A percentile compares a stretch with the other conserved stretches of the same genome.
Evolutionary conservation across 257 asterid species (phyloP).

Genomic region (Lycium barbarum): DNA sequence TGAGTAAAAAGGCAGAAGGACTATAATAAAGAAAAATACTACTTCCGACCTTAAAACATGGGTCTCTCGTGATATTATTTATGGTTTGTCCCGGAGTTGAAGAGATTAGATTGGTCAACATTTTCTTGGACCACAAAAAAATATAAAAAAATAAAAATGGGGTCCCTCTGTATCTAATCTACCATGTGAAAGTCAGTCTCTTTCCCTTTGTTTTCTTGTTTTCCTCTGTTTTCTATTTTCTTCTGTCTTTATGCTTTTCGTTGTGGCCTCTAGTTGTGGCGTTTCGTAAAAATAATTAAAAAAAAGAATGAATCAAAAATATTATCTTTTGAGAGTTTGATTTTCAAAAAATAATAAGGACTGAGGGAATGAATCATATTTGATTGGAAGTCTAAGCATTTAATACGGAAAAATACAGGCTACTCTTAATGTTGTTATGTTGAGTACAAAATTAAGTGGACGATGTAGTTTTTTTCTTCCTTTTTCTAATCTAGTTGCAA

Average conservation of each 20-base stretch:
- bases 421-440: no score
- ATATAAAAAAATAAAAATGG: not conserved
- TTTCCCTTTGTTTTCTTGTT: slow-evolving; percentile 21
- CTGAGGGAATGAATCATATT: no score
- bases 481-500: no score
- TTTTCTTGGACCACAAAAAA: slow-evolving; percentile 10
- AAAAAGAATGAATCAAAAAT: no score
- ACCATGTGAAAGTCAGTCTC: slow-evolving; percentile 27
- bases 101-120: slow-evolving; percentile 30
- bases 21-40: not conserved
- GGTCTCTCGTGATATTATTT: slow-evolving; percentile 32
- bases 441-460: no score
- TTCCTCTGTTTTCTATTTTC: not conserved
- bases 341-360: no score
- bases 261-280: not conserved
- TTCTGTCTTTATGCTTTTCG: not conserved
- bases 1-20: not conserved
- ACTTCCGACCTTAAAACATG: slow-evolving; percentile 26
- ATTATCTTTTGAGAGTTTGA: no score
- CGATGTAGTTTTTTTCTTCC: no score
- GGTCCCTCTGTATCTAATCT: not conserved
- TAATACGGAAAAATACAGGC: no score
- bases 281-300: no score
- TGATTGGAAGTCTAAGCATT: no score
- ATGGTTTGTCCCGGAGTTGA: slow-evolving; percentile 13